Evolutionary conservation across 352 stramenopile genomes (phyloP), one percentile per base, ranked within the genome.

Genomic region (Globisporangium carolinianum): DNA sequence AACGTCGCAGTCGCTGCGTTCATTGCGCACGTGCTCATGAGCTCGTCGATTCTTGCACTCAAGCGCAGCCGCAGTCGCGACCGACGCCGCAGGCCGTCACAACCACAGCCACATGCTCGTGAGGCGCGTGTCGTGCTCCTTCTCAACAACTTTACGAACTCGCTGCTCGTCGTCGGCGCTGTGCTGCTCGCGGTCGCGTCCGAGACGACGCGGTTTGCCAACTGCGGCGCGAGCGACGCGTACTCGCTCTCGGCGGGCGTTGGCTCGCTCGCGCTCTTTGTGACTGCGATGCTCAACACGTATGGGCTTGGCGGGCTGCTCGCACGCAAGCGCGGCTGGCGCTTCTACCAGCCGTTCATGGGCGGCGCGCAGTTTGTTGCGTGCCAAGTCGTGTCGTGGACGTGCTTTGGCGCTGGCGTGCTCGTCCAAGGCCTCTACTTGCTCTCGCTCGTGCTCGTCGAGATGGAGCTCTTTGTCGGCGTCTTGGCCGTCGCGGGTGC

Each of bases 111-210:
- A 43, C 48, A 74, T 39, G 56, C 65, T 6, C 65, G 68, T 46
- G 70, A 72, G 17, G 75, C 76, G 46, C 80, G 75, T 10, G 73
- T 83, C 56, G 75, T 86, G 46, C 70, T 91, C 50, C 75, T 89
- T 52, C 63, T 89, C 45, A 87, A 94, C 72, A 91, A 92, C 71
- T 91, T 86, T 58, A 91, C 87, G 67, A 91, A 94, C 66, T 87
- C 91, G 76, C 59, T 92, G 58, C 64, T 90, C 47, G 63, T 91
- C 47, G 75, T 91, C 5, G 80, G 82, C 17, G 84, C 82, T 10
- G 65, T 85, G 32, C 32, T 89, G 35, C 58, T 94, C 7, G 82
- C 82, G 1, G 37, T 81, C 42, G 69, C 68, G 18, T 88, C 80
- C 36, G 82, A 92, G 58, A 73, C 75, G 60, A 71, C 68, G n/a